These are phyloP conservation scores for Sungouiella thailandica DNA, from an alignment of 805 yeast genomes.

Conservation along the genomic window DNA sequence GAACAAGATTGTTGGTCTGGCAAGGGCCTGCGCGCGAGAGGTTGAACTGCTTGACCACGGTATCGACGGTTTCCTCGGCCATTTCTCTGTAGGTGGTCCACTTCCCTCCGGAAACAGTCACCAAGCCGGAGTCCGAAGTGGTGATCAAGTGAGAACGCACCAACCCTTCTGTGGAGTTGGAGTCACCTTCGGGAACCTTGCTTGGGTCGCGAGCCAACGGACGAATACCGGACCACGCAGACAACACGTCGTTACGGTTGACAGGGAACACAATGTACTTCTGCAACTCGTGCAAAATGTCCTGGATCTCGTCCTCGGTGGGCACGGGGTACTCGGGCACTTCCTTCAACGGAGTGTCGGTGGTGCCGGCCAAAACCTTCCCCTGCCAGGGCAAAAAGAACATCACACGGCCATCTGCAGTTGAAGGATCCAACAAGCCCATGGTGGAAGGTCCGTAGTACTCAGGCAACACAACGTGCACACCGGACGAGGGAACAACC, in stretches of 20 bases:
- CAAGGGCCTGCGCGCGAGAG: constrained; percentile 40
- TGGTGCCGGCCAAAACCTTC: constrained; percentile 92
- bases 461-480: constrained; percentile 87
- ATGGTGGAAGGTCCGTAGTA: constrained; percentile 82
- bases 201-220: constrained; percentile 87
- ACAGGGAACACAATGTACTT: constrained; percentile 87
- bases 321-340: constrained; percentile 79
- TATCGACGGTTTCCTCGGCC: constrained; percentile 91
- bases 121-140: constrained; percentile 65
- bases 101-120: constrained; percentile 94
- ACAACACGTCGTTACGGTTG: constrained; percentile 80
- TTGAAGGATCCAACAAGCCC: constrained; percentile 88
- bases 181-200: constrained; percentile 39
- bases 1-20: constrained; percentile 47
- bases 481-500: constrained; percentile 95
- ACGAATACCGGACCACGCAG: constrained; percentile 97
- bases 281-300: constrained; percentile 81
- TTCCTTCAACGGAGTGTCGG: constrained; percentile 77
- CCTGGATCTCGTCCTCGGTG: constrained; percentile 81
- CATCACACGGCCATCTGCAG: constrained; percentile 94
- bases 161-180: constrained; percentile 69
- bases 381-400: constrained; percentile 98
- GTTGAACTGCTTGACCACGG: constrained; percentile 48
- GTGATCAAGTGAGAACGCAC: constrained; percentile 86
- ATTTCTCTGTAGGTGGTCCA: constrained; percentile 98